Percentiles rank a stretch among this genome's conserved stretches.
These are phyloP conservation scores for Nepenthes mirabilis DNA, from an alignment of 148 eudicot species.

Conservation along the genomic window DNA sequence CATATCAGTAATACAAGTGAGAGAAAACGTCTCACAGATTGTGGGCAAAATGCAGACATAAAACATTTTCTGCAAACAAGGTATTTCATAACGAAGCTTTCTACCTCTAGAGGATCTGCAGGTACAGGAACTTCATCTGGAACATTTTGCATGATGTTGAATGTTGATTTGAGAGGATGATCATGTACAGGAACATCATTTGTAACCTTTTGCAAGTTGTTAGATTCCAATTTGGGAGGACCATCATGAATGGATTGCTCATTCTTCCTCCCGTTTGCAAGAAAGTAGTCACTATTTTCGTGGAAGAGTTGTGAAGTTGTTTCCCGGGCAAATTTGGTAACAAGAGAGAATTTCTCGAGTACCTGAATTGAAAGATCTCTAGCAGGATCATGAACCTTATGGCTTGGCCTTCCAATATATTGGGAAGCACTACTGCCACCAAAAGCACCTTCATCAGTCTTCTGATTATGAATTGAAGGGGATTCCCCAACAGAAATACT, in stretches of 20 bases:
- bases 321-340: constrained; percentile 96
- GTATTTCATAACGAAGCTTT: constrained; percentile 1
- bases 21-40: too few species aligned
- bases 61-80: background rate
- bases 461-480: constrained; percentile 23
- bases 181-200: constrained; percentile 23
- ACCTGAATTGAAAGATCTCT: constrained; percentile 87
- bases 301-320: constrained; percentile 87
- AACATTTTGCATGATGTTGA: constrained; percentile 26
- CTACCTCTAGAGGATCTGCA: constrained; percentile 79
- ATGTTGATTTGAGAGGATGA: constrained; percentile 11
- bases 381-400: constrained; percentile 72
- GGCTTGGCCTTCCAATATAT: constrained; percentile 44
- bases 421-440: constrained; percentile 26
- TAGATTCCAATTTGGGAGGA: constrained; percentile 15
- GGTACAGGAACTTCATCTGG: constrained; percentile 41
- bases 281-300: constrained; percentile 46
- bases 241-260: constrained; percentile 31
- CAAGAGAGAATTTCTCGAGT: constrained; percentile 92
- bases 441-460: constrained; percentile 25
- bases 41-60: too few species aligned
- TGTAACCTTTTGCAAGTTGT: constrained; percentile 26
- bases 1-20: too few species aligned
- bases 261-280: constrained; percentile 38
- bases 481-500: constrained; percentile 28